Conservation (phyloP, 2,329 filamentous ascomycete genomes). For the Claviceps sp. region DNA sequence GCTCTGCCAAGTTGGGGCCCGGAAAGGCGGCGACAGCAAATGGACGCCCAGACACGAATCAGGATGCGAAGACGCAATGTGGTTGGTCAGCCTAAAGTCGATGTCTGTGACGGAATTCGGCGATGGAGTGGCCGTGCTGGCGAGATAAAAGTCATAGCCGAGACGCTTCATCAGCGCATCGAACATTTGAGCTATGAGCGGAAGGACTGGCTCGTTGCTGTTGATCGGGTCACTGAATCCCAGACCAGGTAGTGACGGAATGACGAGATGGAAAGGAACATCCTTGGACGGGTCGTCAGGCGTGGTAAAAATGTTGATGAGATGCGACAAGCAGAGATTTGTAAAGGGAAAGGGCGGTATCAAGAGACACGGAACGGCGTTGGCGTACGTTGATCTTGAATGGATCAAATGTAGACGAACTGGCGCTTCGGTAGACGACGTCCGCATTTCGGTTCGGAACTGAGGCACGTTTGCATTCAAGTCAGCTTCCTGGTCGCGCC, state of each 20-base stretch:
- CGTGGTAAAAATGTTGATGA: constrained; percentile 40
- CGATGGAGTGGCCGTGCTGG: constrained; percentile 38
- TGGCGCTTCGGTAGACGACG: constrained; percentile 25
- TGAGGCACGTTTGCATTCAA: constrained; percentile 50
- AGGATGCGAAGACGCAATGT: constrained; percentile 33
- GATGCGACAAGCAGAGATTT: constrained; percentile 44
- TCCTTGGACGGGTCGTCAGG: constrained; percentile 30
- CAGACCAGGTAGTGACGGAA: constrained; percentile 51
- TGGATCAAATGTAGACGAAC: constrained; percentile 54
- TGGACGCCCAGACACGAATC: constrained; percentile 45
- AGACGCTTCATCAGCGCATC: constrained; percentile 46
- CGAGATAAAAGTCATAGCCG: constrained; percentile 45
- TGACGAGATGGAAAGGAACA: constrained; percentile 52
- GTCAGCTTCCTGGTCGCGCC: constrained; percentile 43
- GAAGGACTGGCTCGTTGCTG: constrained; percentile 33
- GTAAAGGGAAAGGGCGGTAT: constrained; percentile 54
- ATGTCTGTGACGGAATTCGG: constrained; percentile 31
- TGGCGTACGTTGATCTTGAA: constrained; percentile 34
- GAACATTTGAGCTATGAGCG: constrained; percentile 41
- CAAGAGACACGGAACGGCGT: constrained; percentile 49
- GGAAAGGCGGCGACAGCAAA: constrained; percentile 43
- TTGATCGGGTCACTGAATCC: constrained; percentile 53
- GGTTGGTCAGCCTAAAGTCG: constrained; percentile 36
- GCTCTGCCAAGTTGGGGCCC: constrained; percentile 30
- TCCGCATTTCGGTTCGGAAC: constrained; percentile 42